Base-by-base conservation (phyloP, 106 monocot species). In the Ottelia alismoides region DNA sequence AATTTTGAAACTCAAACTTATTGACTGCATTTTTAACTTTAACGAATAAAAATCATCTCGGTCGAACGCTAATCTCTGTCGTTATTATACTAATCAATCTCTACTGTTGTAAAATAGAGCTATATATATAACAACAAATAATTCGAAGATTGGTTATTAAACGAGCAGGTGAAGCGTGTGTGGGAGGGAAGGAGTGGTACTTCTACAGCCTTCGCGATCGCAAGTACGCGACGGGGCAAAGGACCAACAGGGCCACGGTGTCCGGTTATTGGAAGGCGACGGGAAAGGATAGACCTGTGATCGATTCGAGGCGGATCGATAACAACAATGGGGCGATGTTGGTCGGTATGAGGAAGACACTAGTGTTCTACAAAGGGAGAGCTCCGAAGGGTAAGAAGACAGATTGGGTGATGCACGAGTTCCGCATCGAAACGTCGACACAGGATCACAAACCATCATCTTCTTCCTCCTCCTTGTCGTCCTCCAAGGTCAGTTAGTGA, bases 381-480 rank as follows among this genome's bases (percentile, higher is more conserved):
- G 87, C 87, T 25, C 88, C 88, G 2, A 72, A 69, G 25, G 88
- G 88, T 1, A 76, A 71, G 61, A 89, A 89, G 65, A 77, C 76
- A 40, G 78, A 80, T 45, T 89, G 88, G 88, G 88, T 89, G 50
- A 89, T 89, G 88, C 88, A 89, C 46, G 88, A 89, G 49, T 89
- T 58, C 65, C 56, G 56, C n/a, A n/a, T n/a, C n/a, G n/a, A n/a
- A n/a, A n/a, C n/a, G n/a, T n/a, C n/a, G n/a, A n/a, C n/a, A n/a
- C n/a, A n/a, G n/a, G n/a, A n/a, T n/a, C n/a, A n/a, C n/a, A n/a
- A n/a, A n/a, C n/a, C n/a, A n/a, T n/a, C n/a, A n/a, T n/a, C n/a
- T n/a, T n/a, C n/a, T n/a, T n/a, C n/a, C n/a, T n/a, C n/a, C n/a
- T n/a, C n/a, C n/a, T n/a, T n/a, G n/a, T n/a, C n/a, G n/a, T n/a